phyloP scores from a whole-genome alignment of 2,329 filamentous ascomycete species.

The Pyricularia grisea region DNA sequence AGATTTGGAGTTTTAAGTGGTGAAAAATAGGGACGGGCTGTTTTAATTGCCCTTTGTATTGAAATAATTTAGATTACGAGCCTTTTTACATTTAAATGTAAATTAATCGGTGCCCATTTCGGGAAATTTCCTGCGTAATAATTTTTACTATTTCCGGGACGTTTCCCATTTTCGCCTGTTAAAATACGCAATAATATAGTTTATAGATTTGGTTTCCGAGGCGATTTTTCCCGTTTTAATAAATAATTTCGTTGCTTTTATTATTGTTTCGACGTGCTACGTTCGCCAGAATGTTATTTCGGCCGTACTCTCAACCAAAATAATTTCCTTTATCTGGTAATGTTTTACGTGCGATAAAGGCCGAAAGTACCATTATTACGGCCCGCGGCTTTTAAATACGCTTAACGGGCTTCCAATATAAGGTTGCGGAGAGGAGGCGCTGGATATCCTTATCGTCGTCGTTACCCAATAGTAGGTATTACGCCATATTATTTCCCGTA shows the following conservation, averaged over 20 bases:
- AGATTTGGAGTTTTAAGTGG: no score
- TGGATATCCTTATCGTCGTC: no score
- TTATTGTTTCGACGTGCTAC: neutral
- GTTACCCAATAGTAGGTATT: conserved; percentile 30
- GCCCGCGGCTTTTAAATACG: conserved; percentile 58
- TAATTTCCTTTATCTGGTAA: no score
- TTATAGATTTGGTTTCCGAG: neutral
- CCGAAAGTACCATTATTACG: conserved; percentile 32
- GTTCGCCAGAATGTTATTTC: neutral
- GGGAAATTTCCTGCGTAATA: no score
- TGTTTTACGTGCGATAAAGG: neutral
- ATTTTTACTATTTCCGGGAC: no score
- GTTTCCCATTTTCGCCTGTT: no score
- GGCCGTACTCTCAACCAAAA: neutral
- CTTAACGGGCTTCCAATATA: conserved; percentile 56
- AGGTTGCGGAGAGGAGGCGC: conserved; percentile 26
- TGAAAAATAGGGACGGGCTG: no score
- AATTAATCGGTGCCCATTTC: no score
- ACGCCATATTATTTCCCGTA: conserved; percentile 48
- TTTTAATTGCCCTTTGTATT: no score
- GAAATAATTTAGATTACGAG: no score
- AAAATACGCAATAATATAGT: no score
- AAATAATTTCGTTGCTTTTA: neutral
- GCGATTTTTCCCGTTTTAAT: neutral
- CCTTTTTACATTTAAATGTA: no score